These are phyloP conservation scores for Phytophthora palmivora DNA, from an alignment of 352 stramenopile species.

Conservation along the genomic window DNA sequence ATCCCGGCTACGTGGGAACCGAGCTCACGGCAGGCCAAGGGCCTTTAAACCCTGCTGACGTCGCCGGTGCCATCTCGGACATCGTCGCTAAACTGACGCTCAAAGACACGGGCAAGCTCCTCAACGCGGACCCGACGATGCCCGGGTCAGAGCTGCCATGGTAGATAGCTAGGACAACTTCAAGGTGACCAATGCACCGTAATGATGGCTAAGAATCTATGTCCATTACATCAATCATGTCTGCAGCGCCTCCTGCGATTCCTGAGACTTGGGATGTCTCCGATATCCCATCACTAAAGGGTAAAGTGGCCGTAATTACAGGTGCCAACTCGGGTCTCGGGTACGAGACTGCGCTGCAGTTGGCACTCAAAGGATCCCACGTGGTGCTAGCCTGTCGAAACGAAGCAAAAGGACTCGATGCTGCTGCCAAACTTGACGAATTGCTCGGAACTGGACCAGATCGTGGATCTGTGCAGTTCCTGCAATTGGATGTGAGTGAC, in stretches of 20 bases:
- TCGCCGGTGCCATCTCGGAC: too few relatives aligned
- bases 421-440: slow-evolving; percentile 31
- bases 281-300: slow-evolving; percentile 32
- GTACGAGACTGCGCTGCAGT: slow-evolving; percentile 33
- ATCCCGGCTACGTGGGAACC: too few relatives aligned
- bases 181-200: too few relatives aligned
- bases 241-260: background rate
- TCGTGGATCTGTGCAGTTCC: slow-evolving; percentile 44
- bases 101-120: too few relatives aligned
- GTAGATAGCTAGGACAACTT: too few relatives aligned
- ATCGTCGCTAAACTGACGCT: too few relatives aligned
- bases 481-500: slow-evolving; percentile 51
- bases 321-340: slow-evolving; percentile 50
- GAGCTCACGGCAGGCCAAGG: too few relatives aligned
- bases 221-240: slow-evolving; percentile 3
- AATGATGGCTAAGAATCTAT: slow-evolving; percentile 12
- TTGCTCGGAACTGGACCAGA: background rate
- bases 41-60: too few relatives aligned
- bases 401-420: slow-evolving; percentile 22
- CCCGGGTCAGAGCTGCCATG: too few relatives aligned
- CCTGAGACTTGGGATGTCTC: slow-evolving; percentile 24
- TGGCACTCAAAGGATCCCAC: slow-evolving; percentile 37
- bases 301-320: slow-evolving; percentile 46
- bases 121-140: too few relatives aligned
- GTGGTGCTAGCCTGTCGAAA: slow-evolving; percentile 46